A percentile compares a stretch with the other conserved stretches of the same genome.
These are phyloP conservation scores for Scheffersomyces titani DNA, from an alignment of 1,139 yeast genomes.

Conservation along the genomic window DNA sequence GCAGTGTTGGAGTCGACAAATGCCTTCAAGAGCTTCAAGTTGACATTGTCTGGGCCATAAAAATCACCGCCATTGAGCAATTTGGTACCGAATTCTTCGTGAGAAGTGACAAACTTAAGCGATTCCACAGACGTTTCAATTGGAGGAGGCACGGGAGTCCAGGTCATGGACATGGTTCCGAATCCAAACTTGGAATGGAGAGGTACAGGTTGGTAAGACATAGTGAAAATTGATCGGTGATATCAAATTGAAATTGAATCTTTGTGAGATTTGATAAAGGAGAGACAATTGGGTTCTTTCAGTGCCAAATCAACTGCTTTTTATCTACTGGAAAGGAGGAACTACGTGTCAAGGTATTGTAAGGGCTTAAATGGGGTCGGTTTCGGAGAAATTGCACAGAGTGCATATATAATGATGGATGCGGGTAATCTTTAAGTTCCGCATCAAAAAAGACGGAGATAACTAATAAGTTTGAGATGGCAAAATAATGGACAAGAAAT, in stretches of 20 bases:
- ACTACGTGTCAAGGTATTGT: background rate
- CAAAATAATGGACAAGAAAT: too few relatives aligned
- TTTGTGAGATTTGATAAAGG: background rate
- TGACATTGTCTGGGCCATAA: constrained; percentile 58
- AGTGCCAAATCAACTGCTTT: background rate
- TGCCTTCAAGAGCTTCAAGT: constrained; percentile 51
- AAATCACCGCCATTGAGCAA: constrained; percentile 79
- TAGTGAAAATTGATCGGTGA: background rate
- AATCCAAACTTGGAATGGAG: constrained; percentile 40
- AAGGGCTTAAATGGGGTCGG: background rate
- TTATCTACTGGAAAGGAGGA: background rate
- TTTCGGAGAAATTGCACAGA: background rate
- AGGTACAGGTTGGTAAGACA: background rate
- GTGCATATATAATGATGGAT: background rate
- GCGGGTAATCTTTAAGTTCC: background rate
- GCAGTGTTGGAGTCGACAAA: constrained; percentile 58
- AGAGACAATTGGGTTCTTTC: background rate
- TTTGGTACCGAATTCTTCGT: constrained; percentile 46
- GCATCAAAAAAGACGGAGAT: background rate
- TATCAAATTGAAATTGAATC: background rate
- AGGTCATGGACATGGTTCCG: constrained; percentile 68
- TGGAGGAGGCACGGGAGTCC: constrained; percentile 49
- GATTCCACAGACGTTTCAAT: constrained; percentile 47
- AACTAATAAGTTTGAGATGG: too few relatives aligned
- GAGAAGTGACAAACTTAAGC: constrained; percentile 44